phyloP scores from a whole-genome alignment of 257 asterid species.

The Fraxinus anomala region DNA sequence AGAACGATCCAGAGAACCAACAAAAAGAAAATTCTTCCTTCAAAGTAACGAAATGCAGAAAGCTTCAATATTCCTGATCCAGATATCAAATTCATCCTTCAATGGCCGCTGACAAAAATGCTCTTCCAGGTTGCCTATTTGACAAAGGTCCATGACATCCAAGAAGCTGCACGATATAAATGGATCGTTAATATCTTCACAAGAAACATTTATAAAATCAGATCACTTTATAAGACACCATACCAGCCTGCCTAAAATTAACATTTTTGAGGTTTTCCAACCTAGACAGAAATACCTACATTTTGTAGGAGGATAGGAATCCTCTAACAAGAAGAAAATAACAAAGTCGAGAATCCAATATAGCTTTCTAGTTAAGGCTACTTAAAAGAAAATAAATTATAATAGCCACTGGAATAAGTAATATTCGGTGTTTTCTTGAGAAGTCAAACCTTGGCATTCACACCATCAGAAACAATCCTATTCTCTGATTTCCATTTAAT shows the following conservation, averaged over 20 bases:
- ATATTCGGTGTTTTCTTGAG: too few species aligned
- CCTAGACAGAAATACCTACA: not conserved
- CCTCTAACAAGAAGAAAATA: not conserved
- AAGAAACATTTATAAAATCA: not conserved
- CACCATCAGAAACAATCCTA: slow-evolving; percentile 36
- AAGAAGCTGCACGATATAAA: slow-evolving; percentile 33
- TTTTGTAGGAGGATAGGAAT: too few species aligned
- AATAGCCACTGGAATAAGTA: not conserved
- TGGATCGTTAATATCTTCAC: not conserved
- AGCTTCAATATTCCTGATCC: not conserved
- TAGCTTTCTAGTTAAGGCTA: not conserved
- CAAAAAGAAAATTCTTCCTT: not conserved
- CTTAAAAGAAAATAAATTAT: not conserved
- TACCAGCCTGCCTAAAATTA: not conserved
- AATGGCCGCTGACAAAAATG: slow-evolving; percentile 33
- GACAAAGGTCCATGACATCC: slow-evolving; percentile 43
- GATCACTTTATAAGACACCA: not conserved
- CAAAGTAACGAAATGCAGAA: slow-evolving; percentile 8
- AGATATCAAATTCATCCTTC: slow-evolving; percentile 23
- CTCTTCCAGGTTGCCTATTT: slow-evolving; percentile 33
- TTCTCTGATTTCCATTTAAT: slow-evolving; percentile 32
- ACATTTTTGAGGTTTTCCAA: not conserved
- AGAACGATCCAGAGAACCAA: not conserved
- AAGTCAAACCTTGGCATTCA: slow-evolving; percentile 42
- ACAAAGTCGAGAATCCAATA: not conserved